Evolutionary conservation across 257 asterid genomes (phyloP).

Genomic region (Solanum pimpinellifolium): DNA sequence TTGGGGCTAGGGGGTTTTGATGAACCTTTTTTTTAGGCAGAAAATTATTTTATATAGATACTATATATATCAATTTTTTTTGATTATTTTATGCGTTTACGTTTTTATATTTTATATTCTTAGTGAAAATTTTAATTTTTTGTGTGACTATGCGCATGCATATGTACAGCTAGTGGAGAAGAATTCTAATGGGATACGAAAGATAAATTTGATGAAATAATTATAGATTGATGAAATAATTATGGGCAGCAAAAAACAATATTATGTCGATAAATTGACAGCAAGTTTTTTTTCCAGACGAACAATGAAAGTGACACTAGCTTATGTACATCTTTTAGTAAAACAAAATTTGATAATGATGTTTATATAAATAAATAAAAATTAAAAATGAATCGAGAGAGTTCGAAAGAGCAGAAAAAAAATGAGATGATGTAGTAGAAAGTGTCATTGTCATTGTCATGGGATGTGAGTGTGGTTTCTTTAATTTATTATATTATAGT

Average conservation of each 20-base stretch:
- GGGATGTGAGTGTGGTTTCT: neutral
- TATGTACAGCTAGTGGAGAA: neutral
- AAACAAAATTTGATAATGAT: neutral
- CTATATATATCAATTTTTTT: too few species aligned
- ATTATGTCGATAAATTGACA: neutral
- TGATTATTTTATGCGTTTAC: fast-evolving
- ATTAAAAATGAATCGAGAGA: neutral
- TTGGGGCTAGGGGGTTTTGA: neutral
- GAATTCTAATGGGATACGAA: neutral
- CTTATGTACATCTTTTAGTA: neutral
- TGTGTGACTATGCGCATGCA: neutral
- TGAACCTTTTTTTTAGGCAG: neutral
- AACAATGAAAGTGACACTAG: neutral
- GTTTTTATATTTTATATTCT: fast-evolving
- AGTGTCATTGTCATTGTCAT: neutral
- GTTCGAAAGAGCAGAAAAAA: neutral
- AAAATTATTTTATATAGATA: too few species aligned
- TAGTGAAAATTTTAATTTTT: too few species aligned
- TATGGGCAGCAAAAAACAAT: neutral
- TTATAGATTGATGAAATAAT: neutral
- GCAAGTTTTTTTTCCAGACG: neutral
- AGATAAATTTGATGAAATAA: neutral
- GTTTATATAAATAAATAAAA: neutral
- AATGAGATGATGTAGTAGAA: neutral
- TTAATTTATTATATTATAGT: too few species aligned